Conservation (phyloP, 2,329 filamentous ascomycete genomes). For the Claviceps humidiphila region DNA sequence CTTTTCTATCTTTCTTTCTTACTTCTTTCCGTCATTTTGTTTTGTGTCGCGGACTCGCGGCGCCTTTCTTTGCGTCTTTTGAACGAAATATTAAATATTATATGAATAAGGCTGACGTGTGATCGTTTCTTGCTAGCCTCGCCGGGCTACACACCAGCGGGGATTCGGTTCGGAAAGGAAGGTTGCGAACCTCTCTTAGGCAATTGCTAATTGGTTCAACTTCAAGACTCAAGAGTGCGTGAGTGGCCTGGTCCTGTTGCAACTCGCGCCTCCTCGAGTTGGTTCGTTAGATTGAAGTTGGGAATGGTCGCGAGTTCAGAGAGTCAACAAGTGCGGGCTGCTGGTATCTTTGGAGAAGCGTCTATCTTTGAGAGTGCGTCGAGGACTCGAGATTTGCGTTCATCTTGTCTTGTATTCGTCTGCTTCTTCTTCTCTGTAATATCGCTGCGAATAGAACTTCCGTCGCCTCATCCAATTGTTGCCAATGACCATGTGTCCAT, state of each 20-base stretch:
- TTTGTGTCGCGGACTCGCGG: not conserved
- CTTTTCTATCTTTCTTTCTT: not conserved
- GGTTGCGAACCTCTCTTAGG: not conserved
- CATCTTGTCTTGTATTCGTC: not conserved
- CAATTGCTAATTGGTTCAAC: not conserved
- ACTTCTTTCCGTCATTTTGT: not conserved
- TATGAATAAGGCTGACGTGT: not conserved
- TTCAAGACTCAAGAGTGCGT: no score
- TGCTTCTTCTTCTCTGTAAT: not conserved
- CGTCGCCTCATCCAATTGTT: not conserved
- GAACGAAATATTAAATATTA: no score
- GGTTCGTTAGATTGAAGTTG: no score
- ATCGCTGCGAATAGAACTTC: not conserved
- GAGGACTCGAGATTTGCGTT: not conserved
- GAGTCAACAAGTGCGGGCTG: no score
- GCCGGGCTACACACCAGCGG: not conserved
- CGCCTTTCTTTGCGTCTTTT: no score
- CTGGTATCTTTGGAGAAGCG: no score
- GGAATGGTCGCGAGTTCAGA: no score
- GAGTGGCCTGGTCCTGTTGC: no score
- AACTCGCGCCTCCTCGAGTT: no score
- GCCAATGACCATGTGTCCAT: no score
- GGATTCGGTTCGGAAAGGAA: not conserved
- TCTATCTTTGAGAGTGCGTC: no score
- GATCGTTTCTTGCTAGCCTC: not conserved